Percentiles rank a stretch among this genome's conserved stretches.
phyloP scores from a whole-genome alignment of 2,329 filamentous ascomycete species.

The Fusarium abutilonis region DNA sequence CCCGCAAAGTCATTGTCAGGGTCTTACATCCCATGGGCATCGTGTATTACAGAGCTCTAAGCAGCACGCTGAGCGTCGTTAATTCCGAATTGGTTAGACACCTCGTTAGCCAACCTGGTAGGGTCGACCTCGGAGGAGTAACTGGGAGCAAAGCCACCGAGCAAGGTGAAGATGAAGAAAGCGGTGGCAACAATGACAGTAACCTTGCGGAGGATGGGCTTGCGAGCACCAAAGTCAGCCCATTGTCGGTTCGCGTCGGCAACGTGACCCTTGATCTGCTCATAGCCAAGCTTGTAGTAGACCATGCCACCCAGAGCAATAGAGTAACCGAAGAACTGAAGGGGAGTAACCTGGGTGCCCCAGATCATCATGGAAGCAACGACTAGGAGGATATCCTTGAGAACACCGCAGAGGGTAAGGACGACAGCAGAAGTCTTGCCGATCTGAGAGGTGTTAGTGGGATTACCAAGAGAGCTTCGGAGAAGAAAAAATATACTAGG shows the following conservation, averaged over 20 bases:
- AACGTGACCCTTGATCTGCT: constrained; percentile 83
- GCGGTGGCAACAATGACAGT: constrained; percentile 73
- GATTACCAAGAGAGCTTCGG: neutral
- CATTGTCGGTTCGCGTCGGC: constrained; percentile 78
- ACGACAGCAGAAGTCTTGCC: constrained; percentile 88
- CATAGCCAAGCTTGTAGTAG: constrained; percentile 86
- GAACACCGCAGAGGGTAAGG: constrained; percentile 85
- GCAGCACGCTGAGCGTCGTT: constrained; percentile 37
- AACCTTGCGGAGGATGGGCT: constrained; percentile 81
- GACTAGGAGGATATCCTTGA: constrained; percentile 88
- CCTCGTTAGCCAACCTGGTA: constrained; percentile 58
- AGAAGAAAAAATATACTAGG: constrained; percentile 66
- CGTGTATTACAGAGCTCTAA: constrained; percentile 28
- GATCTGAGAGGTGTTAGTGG: constrained; percentile 67
- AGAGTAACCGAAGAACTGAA: constrained; percentile 86
- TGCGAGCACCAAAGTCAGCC: constrained; percentile 84
- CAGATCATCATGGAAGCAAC: constrained; percentile 83
- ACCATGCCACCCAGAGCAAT: constrained; percentile 80
- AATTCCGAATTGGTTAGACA: constrained; percentile 61
- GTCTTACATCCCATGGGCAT: constrained; percentile 29
- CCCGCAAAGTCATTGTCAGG: constrained; percentile 44
- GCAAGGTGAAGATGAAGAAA: constrained; percentile 73
- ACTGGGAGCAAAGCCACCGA: constrained; percentile 72
- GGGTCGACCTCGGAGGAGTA: constrained; percentile 67
- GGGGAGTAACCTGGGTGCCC: constrained; percentile 75